Conservation (phyloP, 2,329 filamentous ascomycete species). For the Helotiales sp. region DNA sequence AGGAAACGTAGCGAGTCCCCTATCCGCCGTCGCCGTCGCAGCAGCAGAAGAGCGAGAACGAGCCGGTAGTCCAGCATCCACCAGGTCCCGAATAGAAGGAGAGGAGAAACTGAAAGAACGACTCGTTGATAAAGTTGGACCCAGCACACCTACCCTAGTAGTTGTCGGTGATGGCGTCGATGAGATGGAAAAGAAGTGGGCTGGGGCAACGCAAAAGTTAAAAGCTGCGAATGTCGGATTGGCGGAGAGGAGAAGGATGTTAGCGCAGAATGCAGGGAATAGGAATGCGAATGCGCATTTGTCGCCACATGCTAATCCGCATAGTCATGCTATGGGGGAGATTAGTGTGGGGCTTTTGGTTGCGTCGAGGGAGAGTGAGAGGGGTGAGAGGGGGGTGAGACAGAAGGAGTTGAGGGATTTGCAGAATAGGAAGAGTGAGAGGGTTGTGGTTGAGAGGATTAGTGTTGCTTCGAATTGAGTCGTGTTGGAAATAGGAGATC, state of each 20-base stretch:
- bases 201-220: slow-evolving; percentile 27
- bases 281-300: not conserved
- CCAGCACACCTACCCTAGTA: slow-evolving; percentile 29
- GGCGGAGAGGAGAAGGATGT: slow-evolving; percentile 29
- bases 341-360: slow-evolving; percentile 30
- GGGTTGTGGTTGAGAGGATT: slow-evolving; percentile 49
- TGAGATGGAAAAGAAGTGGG: slow-evolving; percentile 16
- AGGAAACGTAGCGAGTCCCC: slow-evolving; percentile 17
- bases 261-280: slow-evolving; percentile 5
- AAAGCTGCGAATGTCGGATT: slow-evolving; percentile 31
- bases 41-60: slow-evolving; percentile 19
- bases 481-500: not conserved
- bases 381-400: not conserved
- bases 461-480: slow-evolving; percentile 15
- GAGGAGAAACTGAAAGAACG: slow-evolving; percentile 8
- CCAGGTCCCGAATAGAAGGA: not conserved
- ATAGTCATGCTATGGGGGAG: slow-evolving; percentile 14
- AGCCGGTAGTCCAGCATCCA: not conserved
- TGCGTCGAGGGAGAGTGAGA: slow-evolving; percentile 28
- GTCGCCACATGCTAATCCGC: not conserved
- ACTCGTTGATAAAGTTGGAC: slow-evolving; percentile 23
- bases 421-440: slow-evolving; percentile 51
- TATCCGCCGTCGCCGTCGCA: slow-evolving; percentile 20
- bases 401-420: slow-evolving; percentile 34
- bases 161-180: slow-evolving; percentile 21